Conservation (phyloP, 2,329 filamentous ascomycete species). For the Alternaria rosae region DNA sequence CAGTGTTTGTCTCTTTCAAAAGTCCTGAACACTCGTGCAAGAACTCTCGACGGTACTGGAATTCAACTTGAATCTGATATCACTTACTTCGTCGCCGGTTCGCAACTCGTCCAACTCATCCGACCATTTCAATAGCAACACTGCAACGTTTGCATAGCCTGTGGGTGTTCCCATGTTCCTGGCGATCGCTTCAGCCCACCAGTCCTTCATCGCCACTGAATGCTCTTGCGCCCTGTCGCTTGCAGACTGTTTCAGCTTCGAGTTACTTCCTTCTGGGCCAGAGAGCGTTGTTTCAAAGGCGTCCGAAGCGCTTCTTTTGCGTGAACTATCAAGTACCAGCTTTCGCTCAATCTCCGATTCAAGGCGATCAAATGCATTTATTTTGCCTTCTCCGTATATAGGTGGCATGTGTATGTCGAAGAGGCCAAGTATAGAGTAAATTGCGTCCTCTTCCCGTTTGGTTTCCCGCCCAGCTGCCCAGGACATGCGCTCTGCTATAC, state of each 20-base stretch:
- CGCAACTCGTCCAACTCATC: neutral
- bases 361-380: neutral
- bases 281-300: neutral
- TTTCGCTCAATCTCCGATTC: neutral
- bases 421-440: neutral
- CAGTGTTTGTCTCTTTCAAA: no score
- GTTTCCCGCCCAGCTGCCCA: neutral
- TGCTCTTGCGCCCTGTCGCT: rapidly evolving
- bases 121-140: neutral
- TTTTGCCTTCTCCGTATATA: neutral
- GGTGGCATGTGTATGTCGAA: neutral
- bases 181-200: neutral
- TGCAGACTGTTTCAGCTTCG: neutral
- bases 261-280: neutral
- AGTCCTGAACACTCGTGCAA: rapidly evolving
- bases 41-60: rapidly evolving
- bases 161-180: neutral
- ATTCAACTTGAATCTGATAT: rapidly evolving
- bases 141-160: neutral
- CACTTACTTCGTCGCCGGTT: neutral
- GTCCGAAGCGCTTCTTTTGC: neutral
- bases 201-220: neutral
- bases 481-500: neutral
- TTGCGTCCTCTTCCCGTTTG: neutral
- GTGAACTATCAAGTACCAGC: neutral